Conservation (phyloP, 768 basidiomycete genomes). For the Kondoa subrosea region DNA sequence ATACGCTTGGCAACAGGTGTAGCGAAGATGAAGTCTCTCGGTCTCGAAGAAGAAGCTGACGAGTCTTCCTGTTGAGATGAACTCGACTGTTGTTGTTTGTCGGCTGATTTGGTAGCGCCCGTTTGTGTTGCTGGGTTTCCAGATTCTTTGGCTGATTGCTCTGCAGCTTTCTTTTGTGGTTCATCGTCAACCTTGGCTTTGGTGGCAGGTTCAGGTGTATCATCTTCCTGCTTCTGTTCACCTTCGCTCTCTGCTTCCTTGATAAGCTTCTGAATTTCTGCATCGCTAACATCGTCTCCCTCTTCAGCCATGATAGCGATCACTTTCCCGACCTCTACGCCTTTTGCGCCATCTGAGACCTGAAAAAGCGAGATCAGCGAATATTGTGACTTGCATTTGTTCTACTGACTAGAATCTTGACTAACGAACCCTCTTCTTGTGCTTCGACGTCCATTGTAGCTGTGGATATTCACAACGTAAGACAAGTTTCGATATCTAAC, state of each 20-base stretch:
- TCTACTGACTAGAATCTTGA: constrained; percentile 88
- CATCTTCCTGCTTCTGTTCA: constrained; percentile 15
- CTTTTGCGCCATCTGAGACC: constrained; percentile 72
- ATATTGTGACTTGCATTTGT: neutral
- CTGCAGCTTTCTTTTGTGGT: constrained; percentile 36
- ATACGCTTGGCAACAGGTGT: constrained; percentile 93
- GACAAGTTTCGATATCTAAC: too few relatives aligned
- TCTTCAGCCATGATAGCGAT: constrained; percentile 89
- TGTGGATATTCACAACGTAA: constrained; percentile 9
- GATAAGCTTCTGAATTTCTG: constrained; percentile 39
- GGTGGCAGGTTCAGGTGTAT: constrained; percentile 19
- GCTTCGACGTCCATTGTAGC: constrained; percentile 97
- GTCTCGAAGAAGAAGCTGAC: constrained; percentile 30
- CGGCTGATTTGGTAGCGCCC: constrained; percentile 12
- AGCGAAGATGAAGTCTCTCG: constrained; percentile 75
- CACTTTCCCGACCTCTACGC: constrained; percentile 62
- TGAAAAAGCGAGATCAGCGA: constrained; percentile 29
- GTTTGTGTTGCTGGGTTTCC: constrained; percentile 17
- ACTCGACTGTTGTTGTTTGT: constrained; percentile 13
- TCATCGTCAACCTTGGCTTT: constrained; percentile 30
- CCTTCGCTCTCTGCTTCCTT: constrained; percentile 26
- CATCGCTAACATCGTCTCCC: constrained; percentile 81
- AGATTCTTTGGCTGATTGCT: constrained; percentile 16
- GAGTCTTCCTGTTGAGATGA: constrained; percentile 43
- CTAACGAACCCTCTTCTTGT: constrained; percentile 88